A percentile compares a stretch with the other conserved stretches of the same genome.
Conservation (phyloP, 306 rosid genomes). For the Sicyos edulis region DNA sequence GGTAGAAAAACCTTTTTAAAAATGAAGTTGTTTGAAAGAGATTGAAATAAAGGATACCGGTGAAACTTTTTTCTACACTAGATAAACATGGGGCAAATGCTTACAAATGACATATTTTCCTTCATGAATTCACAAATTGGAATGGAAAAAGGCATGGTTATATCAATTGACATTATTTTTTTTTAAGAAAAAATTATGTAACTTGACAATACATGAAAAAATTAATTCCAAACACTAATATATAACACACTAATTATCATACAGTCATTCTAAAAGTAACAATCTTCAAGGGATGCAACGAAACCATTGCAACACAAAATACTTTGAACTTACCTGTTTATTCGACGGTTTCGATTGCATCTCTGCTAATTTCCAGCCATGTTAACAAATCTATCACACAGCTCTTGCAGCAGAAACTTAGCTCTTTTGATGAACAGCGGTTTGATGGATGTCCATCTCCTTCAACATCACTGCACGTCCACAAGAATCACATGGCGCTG, state of each 20-base stretch:
- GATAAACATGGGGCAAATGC: too few species aligned
- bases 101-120: too few species aligned
- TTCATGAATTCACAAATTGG: too few species aligned
- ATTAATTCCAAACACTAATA: conserved; percentile 2
- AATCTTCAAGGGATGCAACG: not conserved
- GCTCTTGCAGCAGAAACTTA: conserved; percentile 22
- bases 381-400: not conserved
- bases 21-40: too few species aligned
- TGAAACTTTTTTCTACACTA: too few species aligned
- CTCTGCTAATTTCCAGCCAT: not conserved
- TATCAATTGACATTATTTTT: too few species aligned
- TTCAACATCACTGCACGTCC: conserved; percentile 97
- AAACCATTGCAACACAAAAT: not conserved
- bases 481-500: conserved; percentile 92
- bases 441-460: conserved; percentile 91
- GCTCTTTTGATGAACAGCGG: conserved; percentile 90
- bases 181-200: too few species aligned
- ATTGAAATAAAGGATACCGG: too few species aligned
- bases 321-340: not conserved
- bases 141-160: too few species aligned
- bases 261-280: not conserved
- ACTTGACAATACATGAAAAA: too few species aligned
- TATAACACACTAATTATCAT: not conserved
- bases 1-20: too few species aligned
- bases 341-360: conserved; percentile 3